Conservation (phyloP, 2,329 filamentous ascomycete species). For the Ophiostoma novo-ulmi region DNA sequence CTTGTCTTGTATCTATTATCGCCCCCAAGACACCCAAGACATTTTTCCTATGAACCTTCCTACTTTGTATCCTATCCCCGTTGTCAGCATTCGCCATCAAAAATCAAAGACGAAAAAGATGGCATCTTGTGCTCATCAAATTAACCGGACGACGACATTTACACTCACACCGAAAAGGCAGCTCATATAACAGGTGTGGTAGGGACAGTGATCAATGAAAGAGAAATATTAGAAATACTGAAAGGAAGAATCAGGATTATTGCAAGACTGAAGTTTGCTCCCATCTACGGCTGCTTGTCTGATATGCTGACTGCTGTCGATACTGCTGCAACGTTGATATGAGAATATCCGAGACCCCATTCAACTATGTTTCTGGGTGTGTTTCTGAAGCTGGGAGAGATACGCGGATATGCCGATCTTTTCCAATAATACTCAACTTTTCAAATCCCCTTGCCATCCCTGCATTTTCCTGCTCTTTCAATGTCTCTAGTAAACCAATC, state of each 20-base stretch:
- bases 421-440: neutral
- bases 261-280: neutral
- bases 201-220: no score
- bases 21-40: neutral
- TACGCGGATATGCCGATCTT: constrained; percentile 3
- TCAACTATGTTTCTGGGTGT: neutral
- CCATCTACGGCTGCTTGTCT: neutral
- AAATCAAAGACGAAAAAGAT: neutral
- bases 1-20: neutral
- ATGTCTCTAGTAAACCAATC: neutral
- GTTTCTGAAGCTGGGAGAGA: neutral
- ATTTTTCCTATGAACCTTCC: neutral
- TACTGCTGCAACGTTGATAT: neutral
- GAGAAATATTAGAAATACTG: no score
- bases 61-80: constrained; percentile 1
- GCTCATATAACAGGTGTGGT: neutral
- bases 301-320: neutral
- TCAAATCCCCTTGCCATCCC: neutral
- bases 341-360: neutral
- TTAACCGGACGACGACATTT: neutral
- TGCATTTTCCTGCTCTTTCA: neutral
- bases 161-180: neutral
- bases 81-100: neutral
- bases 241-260: neutral
- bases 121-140: neutral